Base-by-base conservation (phyloP, 2,329 filamentous ascomycete genomes). In the Penicillium aurantiogriseum region DNA sequence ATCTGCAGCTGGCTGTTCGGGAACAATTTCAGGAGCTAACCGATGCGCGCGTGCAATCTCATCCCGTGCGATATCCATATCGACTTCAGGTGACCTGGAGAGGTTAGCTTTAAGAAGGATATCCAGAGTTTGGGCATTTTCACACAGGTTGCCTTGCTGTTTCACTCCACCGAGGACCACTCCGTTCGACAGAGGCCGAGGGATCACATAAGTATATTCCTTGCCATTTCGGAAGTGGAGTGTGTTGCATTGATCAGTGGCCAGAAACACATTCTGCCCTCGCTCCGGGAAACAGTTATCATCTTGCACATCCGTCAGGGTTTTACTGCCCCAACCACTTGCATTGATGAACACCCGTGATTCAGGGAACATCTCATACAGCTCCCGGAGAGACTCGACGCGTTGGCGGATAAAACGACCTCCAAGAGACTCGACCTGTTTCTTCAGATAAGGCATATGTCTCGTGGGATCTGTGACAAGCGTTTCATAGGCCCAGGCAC, bases 131-230 rank as follows among this genome's bases (percentile, higher is more conserved):
- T 19, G 11, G n/a, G n/a, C 5, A 8, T 23, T 17, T 31, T 5
- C 68, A 54, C 57, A 75, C 72, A 74, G 54, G 19, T 67, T 67
- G 21, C 67, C 70, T 46, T 63, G 60, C 49, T 75, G 69, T 42
- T 74, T 74, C 44, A 74, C 69, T 1, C 73, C 73, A 15, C 73
- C 73, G 5, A 76, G 50, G 0, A 76, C 63, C 4, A 76, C 64
- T 4, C 71, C 73, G 2, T 66, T 56, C 1, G 73, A 71, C 10
- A 68, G 43, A 3, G 73, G 71, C 17, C 73, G 70, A 23, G 73
- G 73, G 13, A 76, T 74, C 27, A 76, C 64, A 58, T 76, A 75
- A 23, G 73, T 75, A 48, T 76, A 76, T 56, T 75, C 71, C 38
- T 67, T 62, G 31, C 73, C 73, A 51, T 73, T 73, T 2, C 71